A percentile compares a stretch with the other conserved stretches of the same genome.
Conservation (phyloP, 306 rosid species). For the Lathyrus tuberosus region DNA sequence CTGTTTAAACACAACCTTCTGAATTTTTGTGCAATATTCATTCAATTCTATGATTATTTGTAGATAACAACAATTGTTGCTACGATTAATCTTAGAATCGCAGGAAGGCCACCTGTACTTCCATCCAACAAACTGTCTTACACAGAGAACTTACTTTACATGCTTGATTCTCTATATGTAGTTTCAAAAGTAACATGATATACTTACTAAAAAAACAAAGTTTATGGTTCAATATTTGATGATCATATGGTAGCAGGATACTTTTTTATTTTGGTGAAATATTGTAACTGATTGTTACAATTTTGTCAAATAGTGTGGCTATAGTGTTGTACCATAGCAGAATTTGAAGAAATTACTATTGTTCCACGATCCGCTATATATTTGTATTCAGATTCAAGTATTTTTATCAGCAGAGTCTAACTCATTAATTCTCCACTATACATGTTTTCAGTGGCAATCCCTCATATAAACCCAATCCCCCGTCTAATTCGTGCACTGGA, state of each 20-base stretch:
- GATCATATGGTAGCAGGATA: background rate
- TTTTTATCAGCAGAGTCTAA: background rate
- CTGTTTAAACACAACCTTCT: slow-evolving; percentile 13
- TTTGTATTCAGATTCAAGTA: background rate
- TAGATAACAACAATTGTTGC: slow-evolving; percentile 91
- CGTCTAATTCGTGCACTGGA: slow-evolving; percentile 80
- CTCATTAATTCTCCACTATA: slow-evolving; percentile 12
- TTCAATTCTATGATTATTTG: slow-evolving; percentile 28
- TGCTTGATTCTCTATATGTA: slow-evolving; percentile 89
- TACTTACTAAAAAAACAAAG: background rate
- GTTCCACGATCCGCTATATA: no score
- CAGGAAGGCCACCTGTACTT: slow-evolving; percentile 90
- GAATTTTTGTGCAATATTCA: slow-evolving; percentile 14
- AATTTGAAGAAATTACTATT: no score
- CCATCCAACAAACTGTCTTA: slow-evolving; percentile 82
- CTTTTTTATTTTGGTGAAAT: slow-evolving; percentile 9
- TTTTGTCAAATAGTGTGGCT: background rate
- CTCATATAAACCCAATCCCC: slow-evolving; percentile 80
- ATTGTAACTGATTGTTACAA: background rate
- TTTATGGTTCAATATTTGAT: slow-evolving; percentile 17
- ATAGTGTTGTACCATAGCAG: no score
- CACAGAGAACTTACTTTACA: slow-evolving; percentile 84
- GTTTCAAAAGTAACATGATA: background rate
- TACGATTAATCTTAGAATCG: slow-evolving; percentile 76
- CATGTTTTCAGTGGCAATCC: slow-evolving; percentile 64